phyloP scores from a whole-genome alignment of 352 stramenopile species.

The Phytophthora pinifolia region DNA sequence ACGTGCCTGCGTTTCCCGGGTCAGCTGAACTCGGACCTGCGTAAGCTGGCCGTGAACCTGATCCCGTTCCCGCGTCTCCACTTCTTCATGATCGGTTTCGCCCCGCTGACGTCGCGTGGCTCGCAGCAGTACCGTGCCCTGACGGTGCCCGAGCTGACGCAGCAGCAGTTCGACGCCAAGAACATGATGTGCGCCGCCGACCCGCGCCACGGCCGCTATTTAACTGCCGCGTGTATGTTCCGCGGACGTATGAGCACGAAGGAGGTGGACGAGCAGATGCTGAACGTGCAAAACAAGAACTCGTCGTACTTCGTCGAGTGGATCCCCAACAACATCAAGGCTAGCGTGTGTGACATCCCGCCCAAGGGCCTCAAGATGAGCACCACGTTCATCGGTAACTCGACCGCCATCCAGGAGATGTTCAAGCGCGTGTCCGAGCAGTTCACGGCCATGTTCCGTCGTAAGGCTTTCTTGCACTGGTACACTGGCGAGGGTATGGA shows the following conservation, averaged over 20 bases:
- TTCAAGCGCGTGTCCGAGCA: slow-evolving; percentile 99
- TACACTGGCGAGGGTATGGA: slow-evolving; percentile 99
- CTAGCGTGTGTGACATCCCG: slow-evolving; percentile 99
- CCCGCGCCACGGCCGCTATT: slow-evolving; percentile 98
- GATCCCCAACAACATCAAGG: slow-evolving; percentile 99
- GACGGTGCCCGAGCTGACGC: slow-evolving; percentile 97
- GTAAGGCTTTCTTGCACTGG: slow-evolving; percentile 99
- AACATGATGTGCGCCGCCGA: slow-evolving; percentile 99
- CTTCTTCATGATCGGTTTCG: slow-evolving; percentile 99
- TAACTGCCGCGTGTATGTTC: slow-evolving; percentile 99
- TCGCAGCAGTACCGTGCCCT: slow-evolving; percentile 98
- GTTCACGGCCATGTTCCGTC: slow-evolving; percentile 99
- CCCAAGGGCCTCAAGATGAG: slow-evolving; percentile 98
- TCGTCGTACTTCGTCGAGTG: slow-evolving; percentile 99
- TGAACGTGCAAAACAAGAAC: slow-evolving; percentile 99
- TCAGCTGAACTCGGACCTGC: slow-evolving; percentile 99
- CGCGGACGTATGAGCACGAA: slow-evolving; percentile 99
- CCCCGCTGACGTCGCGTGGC: slow-evolving; percentile 94
- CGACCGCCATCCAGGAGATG: slow-evolving; percentile 99
- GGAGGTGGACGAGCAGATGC: slow-evolving; percentile 99
- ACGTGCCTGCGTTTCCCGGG: slow-evolving; percentile 98
- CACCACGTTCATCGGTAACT: slow-evolving; percentile 99
- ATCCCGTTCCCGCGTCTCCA: slow-evolving; percentile 99
- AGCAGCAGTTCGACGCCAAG: slow-evolving; percentile 99
- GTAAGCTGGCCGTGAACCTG: slow-evolving; percentile 98